Percentiles rank a stretch among this genome's conserved stretches.
Conservation (phyloP, 139 green algal genomes). For the Chlorella sp. region DNA sequence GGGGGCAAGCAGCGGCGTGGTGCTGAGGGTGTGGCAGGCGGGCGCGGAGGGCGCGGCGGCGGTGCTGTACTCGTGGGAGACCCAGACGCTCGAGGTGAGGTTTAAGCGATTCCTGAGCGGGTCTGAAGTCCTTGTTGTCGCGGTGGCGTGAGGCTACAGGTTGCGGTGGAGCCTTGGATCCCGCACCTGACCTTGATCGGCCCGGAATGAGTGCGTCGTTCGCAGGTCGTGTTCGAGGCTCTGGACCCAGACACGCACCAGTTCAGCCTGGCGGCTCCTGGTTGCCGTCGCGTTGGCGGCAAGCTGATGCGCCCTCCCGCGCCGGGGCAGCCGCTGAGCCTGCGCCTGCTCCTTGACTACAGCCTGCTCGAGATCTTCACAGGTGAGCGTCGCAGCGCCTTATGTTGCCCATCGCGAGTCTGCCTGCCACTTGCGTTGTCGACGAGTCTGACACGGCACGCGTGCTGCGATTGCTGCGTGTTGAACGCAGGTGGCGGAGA, state of each 20-base stretch:
- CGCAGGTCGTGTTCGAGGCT: conserved; percentile 60
- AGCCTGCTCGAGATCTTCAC: conserved; percentile 68
- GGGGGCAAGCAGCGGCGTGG: conserved; percentile 20
- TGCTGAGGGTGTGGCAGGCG: conserved; percentile 60
- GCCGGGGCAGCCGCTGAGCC: conserved; percentile 31
- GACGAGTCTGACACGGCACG: too few relatives aligned
- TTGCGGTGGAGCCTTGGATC: too few relatives aligned
- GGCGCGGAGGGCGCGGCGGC: conserved; percentile 62
- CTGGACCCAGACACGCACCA: conserved; percentile 48
- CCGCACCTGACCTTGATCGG: too few relatives aligned
- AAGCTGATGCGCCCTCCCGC: conserved; percentile 30
- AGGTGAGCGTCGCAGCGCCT: conserved; percentile 5
- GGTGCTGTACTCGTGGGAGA: conserved; percentile 70
- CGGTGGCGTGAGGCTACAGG: too few relatives aligned
- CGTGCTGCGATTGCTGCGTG: too few relatives aligned
- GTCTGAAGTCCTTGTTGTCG: too few relatives aligned
- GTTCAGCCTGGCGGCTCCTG: conserved; percentile 46
- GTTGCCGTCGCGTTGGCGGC: conserved; percentile 49
- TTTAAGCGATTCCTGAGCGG: not conserved
- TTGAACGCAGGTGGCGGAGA: conserved; percentile 42
- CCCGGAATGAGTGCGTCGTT: too few relatives aligned
- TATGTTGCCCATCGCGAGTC: too few relatives aligned
- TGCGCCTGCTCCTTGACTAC: conserved; percentile 75
- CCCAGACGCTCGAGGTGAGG: conserved; percentile 6
- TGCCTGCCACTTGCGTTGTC: too few relatives aligned